Evolutionary conservation across 139 green algal genomes (phyloP), one percentile per base, ranked within the genome.

Genomic region (Limnomonas spitsbergensis): DNA sequence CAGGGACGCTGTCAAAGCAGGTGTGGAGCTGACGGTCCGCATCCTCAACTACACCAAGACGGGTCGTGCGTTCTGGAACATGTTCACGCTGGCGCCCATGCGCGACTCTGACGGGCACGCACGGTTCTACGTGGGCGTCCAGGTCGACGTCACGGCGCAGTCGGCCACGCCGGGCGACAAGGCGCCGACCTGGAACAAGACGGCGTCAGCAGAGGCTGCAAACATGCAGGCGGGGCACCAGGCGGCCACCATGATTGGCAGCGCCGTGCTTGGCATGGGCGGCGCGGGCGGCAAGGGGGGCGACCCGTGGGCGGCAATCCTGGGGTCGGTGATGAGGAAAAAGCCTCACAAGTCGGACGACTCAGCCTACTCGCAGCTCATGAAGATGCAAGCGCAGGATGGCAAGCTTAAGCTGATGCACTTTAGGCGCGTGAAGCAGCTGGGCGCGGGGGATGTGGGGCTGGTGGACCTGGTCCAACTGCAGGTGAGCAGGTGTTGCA

Each of bases 11-110:
- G 90, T 98, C 32, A 81, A 84, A 6, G 83, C 56, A 1, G 88
- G 89, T 4, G 80, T 82, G 0, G 93, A 97, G 82, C 90, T 91
- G 66, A 97, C 91, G 0, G 94, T 98, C 24, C 87, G 94, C 38
- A 82, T 99, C 81, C 90, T 99, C 31, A 99, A 99, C 87, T 99
- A 98, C 90, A 91, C 73, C 42, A 78, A 78, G 73, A 20, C 3
- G 40, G 35, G 68, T 42, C 35, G 84, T 61, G 83, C 91, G 24
- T 99, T 99, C 75, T 99, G 95, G 95, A 99, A 99, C 86, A 96
- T 98, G 90, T 93, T 99, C 69, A 97, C 94, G 2, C 73, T 99
- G 40, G 93, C 94, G n/a, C 92, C 95, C 52, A 96, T 99, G 80
- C 84, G 88, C 39, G 79, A 97, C 83, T 84, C 89, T 40, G 87